Conservation (phyloP, 768 basidiomycete species). For the Tricholoma flavovirens region DNA sequence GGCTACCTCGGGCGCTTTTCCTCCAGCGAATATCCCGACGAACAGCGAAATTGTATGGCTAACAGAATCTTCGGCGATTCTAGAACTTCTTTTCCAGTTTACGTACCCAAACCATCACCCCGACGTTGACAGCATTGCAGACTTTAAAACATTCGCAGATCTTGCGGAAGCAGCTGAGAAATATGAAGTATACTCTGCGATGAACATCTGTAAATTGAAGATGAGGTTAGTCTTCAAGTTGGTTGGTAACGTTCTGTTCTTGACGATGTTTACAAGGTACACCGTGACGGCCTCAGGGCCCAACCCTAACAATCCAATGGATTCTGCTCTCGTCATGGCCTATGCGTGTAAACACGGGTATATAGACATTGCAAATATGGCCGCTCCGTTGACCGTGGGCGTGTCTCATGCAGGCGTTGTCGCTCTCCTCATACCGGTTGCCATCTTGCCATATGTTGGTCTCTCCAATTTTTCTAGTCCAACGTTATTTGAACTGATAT, state of each 20-base stretch:
- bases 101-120: constrained; percentile 23
- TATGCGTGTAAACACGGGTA: not conserved
- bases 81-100: constrained; percentile 24
- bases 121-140: constrained; percentile 9
- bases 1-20: constrained; percentile 18
- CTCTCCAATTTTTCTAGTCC: no score
- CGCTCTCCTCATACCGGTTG: no score
- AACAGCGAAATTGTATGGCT: constrained; percentile 18
- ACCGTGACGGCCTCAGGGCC: no score
- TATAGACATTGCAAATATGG: not conserved
- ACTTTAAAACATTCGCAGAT: constrained; percentile 11
- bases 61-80: constrained; percentile 17
- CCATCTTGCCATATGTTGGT: no score
- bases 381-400: no score
- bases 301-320: no score
- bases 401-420: no score
- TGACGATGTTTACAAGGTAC: no score
- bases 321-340: not conserved
- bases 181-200: constrained; percentile 23
- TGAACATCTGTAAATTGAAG: constrained; percentile 19
- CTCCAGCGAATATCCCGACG: constrained; percentile 16
- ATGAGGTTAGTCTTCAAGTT: constrained; percentile 20
- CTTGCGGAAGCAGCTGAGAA: constrained; percentile 29
- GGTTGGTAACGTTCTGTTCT: no score
- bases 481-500: not conserved